These are phyloP conservation scores for Aureobasidium sp. DNA, from an alignment of 2,329 filamentous ascomycete genomes.

Conservation along the genomic window DNA sequence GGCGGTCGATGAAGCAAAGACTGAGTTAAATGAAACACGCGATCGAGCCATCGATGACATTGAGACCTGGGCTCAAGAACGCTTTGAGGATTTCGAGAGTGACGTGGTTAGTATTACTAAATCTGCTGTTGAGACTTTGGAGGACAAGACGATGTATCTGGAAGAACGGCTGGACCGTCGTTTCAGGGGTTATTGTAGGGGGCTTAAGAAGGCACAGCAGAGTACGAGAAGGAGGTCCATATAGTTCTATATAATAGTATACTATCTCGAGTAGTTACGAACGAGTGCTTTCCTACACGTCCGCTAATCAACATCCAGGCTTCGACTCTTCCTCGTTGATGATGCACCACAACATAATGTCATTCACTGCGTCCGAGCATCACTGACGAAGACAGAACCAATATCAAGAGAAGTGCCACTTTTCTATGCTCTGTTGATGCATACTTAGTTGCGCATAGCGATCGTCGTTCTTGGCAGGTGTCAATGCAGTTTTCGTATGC, in stretches of 20 bases:
- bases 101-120: background rate
- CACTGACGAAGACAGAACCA: background rate
- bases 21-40: background rate
- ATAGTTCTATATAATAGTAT: background rate
- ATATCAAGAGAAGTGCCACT: background rate
- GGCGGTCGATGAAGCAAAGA: constrained; percentile 7
- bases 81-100: background rate
- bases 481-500: background rate
- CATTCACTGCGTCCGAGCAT: background rate
- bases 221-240: constrained; percentile 11
- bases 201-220: background rate
- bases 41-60: constrained; percentile 9
- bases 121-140: background rate
- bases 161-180: background rate
- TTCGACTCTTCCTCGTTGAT: background rate
- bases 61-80: constrained; percentile 8
- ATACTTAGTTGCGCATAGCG: background rate
- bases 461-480: constrained; percentile 11
- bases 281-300: background rate
- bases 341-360: background rate
- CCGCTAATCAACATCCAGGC: background rate
- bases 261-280: background rate
- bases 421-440: background rate
- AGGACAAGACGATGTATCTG: background rate
- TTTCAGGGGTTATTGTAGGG: background rate